A percentile compares a stretch with the other conserved stretches of the same genome.
These are phyloP conservation scores for Scheffersomyces segobiensis DNA, from an alignment of 1,139 yeast genomes.

Conservation along the genomic window DNA sequence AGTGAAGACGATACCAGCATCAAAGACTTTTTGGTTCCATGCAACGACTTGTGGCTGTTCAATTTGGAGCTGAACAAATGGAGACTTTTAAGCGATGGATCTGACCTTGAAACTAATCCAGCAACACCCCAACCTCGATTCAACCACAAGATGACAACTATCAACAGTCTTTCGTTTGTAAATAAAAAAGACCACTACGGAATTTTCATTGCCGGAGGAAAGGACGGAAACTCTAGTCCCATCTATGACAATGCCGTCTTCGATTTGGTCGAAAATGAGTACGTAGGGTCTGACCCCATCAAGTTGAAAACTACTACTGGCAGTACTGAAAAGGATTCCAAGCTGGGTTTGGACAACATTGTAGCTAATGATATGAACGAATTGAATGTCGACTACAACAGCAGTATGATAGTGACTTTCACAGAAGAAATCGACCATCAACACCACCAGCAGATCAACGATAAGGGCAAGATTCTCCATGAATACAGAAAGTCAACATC, in stretches of 20 bases:
- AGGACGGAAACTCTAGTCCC: slow-evolving; percentile 41
- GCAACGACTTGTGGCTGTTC: slow-evolving; percentile 69
- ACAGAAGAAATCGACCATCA: slow-evolving; percentile 28
- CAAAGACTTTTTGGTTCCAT: slow-evolving; percentile 35
- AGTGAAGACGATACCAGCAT: not conserved
- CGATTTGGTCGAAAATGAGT: slow-evolving; percentile 50
- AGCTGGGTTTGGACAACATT: slow-evolving; percentile 15
- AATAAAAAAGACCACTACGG: slow-evolving; percentile 53
- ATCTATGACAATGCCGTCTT: slow-evolving; percentile 48
- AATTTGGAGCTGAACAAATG: slow-evolving; percentile 52
- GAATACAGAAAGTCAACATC: slow-evolving; percentile 3
- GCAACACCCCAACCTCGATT: slow-evolving; percentile 45
- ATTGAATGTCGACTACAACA: slow-evolving; percentile 32
- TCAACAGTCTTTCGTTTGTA: slow-evolving; percentile 41
- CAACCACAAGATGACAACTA: slow-evolving; percentile 52
- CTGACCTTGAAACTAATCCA: slow-evolving; percentile 20
- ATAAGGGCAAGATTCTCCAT: slow-evolving; percentile 4
- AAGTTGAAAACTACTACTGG: slow-evolving; percentile 23
- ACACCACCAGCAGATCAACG: slow-evolving; percentile 1
- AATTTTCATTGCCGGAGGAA: slow-evolving; percentile 62
- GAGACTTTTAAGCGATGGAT: slow-evolving; percentile 50
- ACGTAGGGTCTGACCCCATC: slow-evolving; percentile 38
- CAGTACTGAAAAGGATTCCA: slow-evolving; percentile 5
- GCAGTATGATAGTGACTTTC: slow-evolving; percentile 35
- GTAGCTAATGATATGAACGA: slow-evolving; percentile 19